Base-by-base conservation (phyloP, 352 stramenopile species). In the Globisporangium camurandrum region DNA sequence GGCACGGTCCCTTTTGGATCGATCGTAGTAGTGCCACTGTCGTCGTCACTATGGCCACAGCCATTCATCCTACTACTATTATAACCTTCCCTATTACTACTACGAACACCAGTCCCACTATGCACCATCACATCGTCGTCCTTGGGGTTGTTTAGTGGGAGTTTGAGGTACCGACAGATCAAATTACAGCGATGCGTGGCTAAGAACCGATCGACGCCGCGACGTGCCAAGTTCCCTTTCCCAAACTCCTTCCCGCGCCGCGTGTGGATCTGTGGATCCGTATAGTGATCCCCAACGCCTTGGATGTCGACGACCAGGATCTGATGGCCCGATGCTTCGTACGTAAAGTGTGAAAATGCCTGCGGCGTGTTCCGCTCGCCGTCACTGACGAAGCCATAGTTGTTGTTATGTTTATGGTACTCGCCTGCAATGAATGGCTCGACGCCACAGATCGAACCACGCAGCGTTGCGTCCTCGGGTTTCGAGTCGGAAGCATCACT, bases 281-380 rank as follows among this genome's bases (percentile, higher is more conserved):
- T 98, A 65, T 96, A 98, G 9, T 97, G 72, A 71, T 98, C 90
- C 4, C 81, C 84, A 27, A 97, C 87, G n/a, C 93, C 93, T 51
- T 98, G 93, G 56, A 98, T 93, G 65, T 98, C 93, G 6, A 95
- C 89, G n/a, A 97, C 86, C 30, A 98, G 79, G 55, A 95, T 88
- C 48, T 87, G 70, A 42, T 89, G 84, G n/a, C 88, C 64, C 0
- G 85, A 96, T 0, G 82, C 83, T 56, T 97, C 93, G 61, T 95
- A 97, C 20, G 86, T 95, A 62, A 95, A 93, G 28, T 95, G 88
- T 1, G 84, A 96, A 59, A 98, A 98, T 3, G 93, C 79, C 42
- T 89, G 78, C 20, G 78, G 78, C 0, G 78, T 89, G 54, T 87
- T 89, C n/a, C 78, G 71, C 46, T 87, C 75, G 17, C 87, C 49